Evolutionary conservation across 2,329 filamentous ascomycete species (phyloP), one percentile per base, ranked within the genome.

Genomic region (Didymosphaeria variabile): DNA sequence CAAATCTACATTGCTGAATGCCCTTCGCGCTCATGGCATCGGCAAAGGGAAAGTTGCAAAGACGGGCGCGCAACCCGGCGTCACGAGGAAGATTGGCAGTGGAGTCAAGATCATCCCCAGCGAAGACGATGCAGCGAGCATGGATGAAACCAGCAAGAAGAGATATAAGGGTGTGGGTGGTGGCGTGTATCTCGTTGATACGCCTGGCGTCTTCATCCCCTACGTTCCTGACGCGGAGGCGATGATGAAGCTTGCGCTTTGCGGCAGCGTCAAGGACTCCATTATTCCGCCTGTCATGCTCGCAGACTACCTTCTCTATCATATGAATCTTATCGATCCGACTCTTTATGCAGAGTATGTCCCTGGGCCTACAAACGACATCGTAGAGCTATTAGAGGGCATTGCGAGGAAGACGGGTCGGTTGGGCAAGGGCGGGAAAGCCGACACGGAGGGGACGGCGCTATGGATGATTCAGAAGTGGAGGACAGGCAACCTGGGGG

Each of bases 221-320:
- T 97, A 97, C 76, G 91, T 98, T 31, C 86, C 90, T 0, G 88
- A 96, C 72, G 86, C 91, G 17, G 91, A 95, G 75, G 88, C 89
- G 49, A 99, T 99, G 95, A 83, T 99, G 64, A 98, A 97, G 79
- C 86, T 99, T n/a, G 91, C 94, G 1, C 86, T 98, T 0, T 93
- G 92, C 55, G 93, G 94, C 21, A 92, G 91, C 76, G 93, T 99
- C 57, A 97, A 97, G 77, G 93, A 97, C 76, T 91, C 91, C 0
- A 85, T 98, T 40, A 89, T 99, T 56, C 86, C 90, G 1, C 85
- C 90, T 17, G 87, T 91, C 60, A 91, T 91, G 26, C 80, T 98
- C 12, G 94, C 91, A 36, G 95, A 99, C 75, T 99, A 97, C 77
- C 84, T 98, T 21, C 87, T 99, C 8, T 98, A 88, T 79, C 89